These are phyloP conservation scores for Hericium coralloides DNA, from an alignment of 768 basidiomycete genomes.

Conservation along the genomic window DNA sequence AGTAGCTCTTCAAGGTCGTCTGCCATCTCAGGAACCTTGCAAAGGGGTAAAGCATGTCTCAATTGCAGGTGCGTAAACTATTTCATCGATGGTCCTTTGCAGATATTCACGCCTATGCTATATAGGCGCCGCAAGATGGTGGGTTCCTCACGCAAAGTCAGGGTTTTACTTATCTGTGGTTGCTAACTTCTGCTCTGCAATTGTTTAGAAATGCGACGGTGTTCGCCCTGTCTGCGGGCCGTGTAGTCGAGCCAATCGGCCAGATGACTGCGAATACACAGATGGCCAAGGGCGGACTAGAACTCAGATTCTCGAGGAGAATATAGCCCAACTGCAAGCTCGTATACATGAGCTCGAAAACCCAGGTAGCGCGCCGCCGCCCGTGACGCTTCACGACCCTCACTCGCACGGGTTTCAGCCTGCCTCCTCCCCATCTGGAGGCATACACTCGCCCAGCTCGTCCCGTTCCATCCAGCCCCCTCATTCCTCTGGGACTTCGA, in stretches of 20 bases:
- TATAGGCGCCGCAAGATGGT: constrained; percentile 14
- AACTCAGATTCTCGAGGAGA: constrained; percentile 51
- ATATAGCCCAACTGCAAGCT: constrained; percentile 43
- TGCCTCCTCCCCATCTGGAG: not conserved
- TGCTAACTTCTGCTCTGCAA: too few relatives aligned
- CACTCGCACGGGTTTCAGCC: constrained; percentile 5
- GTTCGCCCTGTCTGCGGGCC: constrained; percentile 55
- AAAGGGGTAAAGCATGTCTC: constrained; percentile 15
- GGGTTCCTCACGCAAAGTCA: not conserved
- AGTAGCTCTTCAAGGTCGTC: not conserved
- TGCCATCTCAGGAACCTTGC: constrained; percentile 6
- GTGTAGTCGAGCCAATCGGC: constrained; percentile 46
- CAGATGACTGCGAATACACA: constrained; percentile 63
- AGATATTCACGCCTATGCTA: too few relatives aligned
- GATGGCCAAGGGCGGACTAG: constrained; percentile 53
- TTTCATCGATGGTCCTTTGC: not conserved
- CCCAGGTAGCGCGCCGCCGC: constrained; percentile 1
- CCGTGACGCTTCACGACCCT: constrained; percentile 14
- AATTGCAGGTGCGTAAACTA: constrained; percentile 12
- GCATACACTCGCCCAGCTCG: not conserved
- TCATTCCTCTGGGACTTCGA: constrained; percentile 5
- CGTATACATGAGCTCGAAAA: constrained; percentile 28
- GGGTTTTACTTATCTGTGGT: too few relatives aligned
- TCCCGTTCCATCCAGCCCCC: not conserved
- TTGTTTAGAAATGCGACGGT: constrained; percentile 54